Evolutionary conservation across 2,329 filamentous ascomycete species (phyloP).

Genomic region (Fusarium sp.): DNA sequence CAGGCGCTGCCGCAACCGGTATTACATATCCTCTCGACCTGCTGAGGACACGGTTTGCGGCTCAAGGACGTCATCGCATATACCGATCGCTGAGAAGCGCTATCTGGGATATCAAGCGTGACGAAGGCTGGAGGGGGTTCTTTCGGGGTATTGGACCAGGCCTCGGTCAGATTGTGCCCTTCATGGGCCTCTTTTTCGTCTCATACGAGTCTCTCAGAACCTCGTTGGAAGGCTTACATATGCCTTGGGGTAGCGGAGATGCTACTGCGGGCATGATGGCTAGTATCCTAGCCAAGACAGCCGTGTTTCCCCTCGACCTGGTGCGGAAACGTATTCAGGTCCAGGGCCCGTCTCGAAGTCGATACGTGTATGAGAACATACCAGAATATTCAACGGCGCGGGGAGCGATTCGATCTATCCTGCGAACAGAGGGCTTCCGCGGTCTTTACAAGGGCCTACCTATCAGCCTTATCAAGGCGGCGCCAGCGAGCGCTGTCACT

Average conservation of each 20-base stretch:
- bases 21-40: constrained; percentile 94
- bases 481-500: constrained; percentile 90
- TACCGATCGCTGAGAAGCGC: constrained; percentile 79
- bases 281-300: constrained; percentile 86
- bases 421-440: constrained; percentile 78
- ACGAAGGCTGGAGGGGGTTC: constrained; percentile 84
- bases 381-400: constrained; percentile 81
- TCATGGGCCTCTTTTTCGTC: constrained; percentile 97
- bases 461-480: constrained; percentile 92
- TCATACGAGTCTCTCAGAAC: constrained; percentile 83
- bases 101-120: constrained; percentile 76
- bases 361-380: constrained; percentile 89
- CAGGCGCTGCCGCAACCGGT: constrained; percentile 85
- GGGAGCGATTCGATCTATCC: constrained; percentile 75
- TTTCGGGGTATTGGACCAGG: constrained; percentile 89
- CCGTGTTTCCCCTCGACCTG: constrained; percentile 92
- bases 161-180: constrained; percentile 89
- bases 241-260: constrained; percentile 83
- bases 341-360: constrained; percentile 84
- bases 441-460: constrained; percentile 90
- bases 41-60: constrained; percentile 94
- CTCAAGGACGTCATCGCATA: constrained; percentile 84
- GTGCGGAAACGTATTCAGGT: constrained; percentile 95
- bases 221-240: constrained; percentile 64
- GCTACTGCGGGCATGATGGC: constrained; percentile 85